A percentile compares a stretch with the other conserved stretches of the same genome.
Conservation (phyloP, 129 eudicot genomes). For the Pulicaria dysenterica region DNA sequence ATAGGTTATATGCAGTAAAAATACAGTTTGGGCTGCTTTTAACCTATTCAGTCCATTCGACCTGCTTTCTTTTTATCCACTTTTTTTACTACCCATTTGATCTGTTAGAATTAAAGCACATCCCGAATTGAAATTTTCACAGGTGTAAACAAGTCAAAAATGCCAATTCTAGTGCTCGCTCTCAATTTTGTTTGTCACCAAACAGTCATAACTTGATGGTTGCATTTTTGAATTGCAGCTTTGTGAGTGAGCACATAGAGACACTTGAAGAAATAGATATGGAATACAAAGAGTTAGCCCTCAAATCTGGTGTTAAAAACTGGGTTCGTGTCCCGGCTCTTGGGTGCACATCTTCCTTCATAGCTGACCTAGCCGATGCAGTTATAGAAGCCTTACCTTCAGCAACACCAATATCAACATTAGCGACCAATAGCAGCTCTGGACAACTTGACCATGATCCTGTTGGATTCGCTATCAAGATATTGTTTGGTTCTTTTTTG, state of each 20-base stretch:
- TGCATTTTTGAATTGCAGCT: slow-evolving; percentile 41
- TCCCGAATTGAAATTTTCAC: too few species aligned
- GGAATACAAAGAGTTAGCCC: slow-evolving; percentile 87
- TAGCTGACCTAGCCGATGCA: slow-evolving; percentile 85
- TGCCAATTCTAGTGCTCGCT: too few species aligned
- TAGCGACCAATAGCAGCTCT: slow-evolving; percentile 18
- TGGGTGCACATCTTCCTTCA: slow-evolving; percentile 70
- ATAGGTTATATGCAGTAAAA: too few species aligned
- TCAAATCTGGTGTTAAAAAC: slow-evolving; percentile 79
- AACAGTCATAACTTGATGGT: too few species aligned
- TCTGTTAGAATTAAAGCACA: too few species aligned
- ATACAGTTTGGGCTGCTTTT: too few species aligned
- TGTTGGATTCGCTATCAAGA: slow-evolving; percentile 46
- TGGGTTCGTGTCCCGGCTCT: slow-evolving; percentile 99
- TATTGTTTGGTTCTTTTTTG: slow-evolving; percentile 80
- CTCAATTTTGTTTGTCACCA: too few species aligned
- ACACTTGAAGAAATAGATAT: slow-evolving; percentile 96
- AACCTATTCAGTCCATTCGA: too few species aligned
- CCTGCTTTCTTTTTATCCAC: too few species aligned
- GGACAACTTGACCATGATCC: slow-evolving; percentile 39
- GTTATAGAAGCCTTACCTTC: slow-evolving; percentile 95
- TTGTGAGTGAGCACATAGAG: slow-evolving; percentile 98
- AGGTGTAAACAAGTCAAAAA: too few species aligned
- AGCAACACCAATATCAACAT: slow-evolving; percentile 49
- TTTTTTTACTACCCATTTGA: too few species aligned